These are phyloP conservation scores for Anisodus tanguticus DNA, from an alignment of 257 asterid species.

Conservation along the genomic window DNA sequence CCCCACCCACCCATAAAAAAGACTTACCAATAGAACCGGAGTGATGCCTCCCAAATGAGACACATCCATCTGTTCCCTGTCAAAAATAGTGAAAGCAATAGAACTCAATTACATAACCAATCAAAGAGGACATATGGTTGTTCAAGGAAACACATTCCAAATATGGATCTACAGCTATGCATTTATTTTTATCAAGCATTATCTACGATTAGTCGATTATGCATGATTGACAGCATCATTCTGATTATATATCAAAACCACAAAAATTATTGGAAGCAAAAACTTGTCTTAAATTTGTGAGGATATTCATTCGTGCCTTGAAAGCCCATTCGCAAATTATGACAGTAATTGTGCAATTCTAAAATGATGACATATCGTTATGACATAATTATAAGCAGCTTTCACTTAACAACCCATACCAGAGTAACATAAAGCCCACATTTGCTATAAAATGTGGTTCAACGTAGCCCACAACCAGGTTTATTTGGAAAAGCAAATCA, in stretches of 20 bases:
- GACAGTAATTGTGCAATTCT: not conserved
- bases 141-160: slow-evolving; percentile 23
- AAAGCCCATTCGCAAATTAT: not conserved
- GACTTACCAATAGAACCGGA: slow-evolving; percentile 15
- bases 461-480: not conserved
- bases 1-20: not conserved
- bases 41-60: not conserved
- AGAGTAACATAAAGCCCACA: slow-evolving; percentile 3
- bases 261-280: not conserved
- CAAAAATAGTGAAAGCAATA: slow-evolving; percentile 3
- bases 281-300: not conserved
- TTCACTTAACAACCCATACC: not conserved
- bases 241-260: slow-evolving; percentile 20
- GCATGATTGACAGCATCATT: slow-evolving; percentile 17
- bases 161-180: slow-evolving; percentile 19
- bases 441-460: not conserved
- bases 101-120: slow-evolving; percentile 8
- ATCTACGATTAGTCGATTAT: not conserved
- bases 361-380: not conserved
- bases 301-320: not conserved
- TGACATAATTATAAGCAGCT: not conserved
- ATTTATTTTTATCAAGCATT: not conserved
- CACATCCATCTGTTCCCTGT: slow-evolving; percentile 20
- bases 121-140: not conserved
- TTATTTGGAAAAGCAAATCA: not conserved